Base-by-base conservation (phyloP, 129 eudicot species). In the Centella asiatica region DNA sequence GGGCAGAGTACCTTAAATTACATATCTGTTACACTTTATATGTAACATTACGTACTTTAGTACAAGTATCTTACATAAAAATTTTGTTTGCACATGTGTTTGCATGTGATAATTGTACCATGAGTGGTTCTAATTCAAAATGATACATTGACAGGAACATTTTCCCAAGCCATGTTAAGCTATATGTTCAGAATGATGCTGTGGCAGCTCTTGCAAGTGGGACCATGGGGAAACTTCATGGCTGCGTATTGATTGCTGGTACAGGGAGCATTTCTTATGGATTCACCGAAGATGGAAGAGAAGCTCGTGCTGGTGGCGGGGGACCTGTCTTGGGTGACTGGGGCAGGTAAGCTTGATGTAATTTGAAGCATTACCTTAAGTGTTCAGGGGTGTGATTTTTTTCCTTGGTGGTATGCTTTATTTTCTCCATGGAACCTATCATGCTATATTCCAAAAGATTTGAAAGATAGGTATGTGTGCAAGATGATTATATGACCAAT, bases 261-360 rank as follows among this genome's bases (percentile, higher is more conserved):
- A 90, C 97, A 23, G 95, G 97, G 49, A 70, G 93, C 74, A 90
- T 90, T 58, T 82, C 97, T 74, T 90, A 83, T 79, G 97, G 95
- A 39, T 76, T 83, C 66, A 75, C 89, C 17, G 82, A 85, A 73
- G 93, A 90, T 62, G 95, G 95, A 46, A 76, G 76, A 58, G 89
- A 90, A 72, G 97, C 94, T 74, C 95, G 87, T 12, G 93, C 97
- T 28, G 89, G 89, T 57, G 95, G 97, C 68, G 97, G 85, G 15
- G 97, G 97, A 6, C 95, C 97, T 15, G 73, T 86, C 39, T 84
- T 90, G 78, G 97, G 95, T 78, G 97, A 90, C 64, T 90, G 97
- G 95, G 95, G 95, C 63, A 89, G 97, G 97, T 89, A 69, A 62
- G 24, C 9, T 60, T 26, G 44, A 3, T 26, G 54, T n/a, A 3